These are phyloP conservation scores for Phlebiopsis flavidoalba DNA, from an alignment of 768 basidiomycete species.

Conservation along the genomic window DNA sequence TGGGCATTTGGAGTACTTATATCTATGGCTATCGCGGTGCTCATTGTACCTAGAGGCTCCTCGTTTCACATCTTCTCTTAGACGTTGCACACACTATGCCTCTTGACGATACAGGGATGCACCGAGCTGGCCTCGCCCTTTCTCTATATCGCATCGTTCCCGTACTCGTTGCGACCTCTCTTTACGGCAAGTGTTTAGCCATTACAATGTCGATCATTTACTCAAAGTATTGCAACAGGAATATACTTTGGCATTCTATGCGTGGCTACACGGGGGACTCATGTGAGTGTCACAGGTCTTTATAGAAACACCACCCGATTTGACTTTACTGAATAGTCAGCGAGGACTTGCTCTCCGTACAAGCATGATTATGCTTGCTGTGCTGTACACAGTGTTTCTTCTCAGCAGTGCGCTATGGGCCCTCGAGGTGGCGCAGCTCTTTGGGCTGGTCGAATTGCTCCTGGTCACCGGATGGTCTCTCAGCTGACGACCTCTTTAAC, in stretches of 20 bases:
- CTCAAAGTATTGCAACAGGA: neutral
- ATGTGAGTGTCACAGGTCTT: neutral
- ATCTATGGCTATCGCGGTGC: too few relatives aligned
- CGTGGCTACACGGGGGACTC: neutral
- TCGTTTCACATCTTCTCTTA: neutral
- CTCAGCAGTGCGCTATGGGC: slow-evolving; percentile 8
- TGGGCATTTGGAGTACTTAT: too few relatives aligned
- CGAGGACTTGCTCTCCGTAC: slow-evolving; percentile 1
- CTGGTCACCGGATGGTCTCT: neutral
- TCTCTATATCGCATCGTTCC: slow-evolving; percentile 7
- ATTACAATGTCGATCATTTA: neutral
- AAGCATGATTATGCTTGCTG: neutral
- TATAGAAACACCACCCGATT: neutral
- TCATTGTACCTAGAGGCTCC: too few relatives aligned
- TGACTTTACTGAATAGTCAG: neutral
- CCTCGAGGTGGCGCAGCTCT: slow-evolving; percentile 8
- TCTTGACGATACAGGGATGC: slow-evolving; percentile 8
- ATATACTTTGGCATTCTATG: slow-evolving; percentile 4
- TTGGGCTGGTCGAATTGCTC: slow-evolving; percentile 8
- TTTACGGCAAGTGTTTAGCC: neutral
- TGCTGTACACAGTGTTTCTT: slow-evolving; percentile 5
- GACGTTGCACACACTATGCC: neutral
- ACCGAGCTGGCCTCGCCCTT: slow-evolving; percentile 3
- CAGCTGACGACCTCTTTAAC: slow-evolving; percentile 1
- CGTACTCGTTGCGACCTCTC: slow-evolving; percentile 3